A percentile compares a stretch with the other conserved stretches of the same genome.
These are phyloP conservation scores for Simplicillium aogashimaense DNA, from an alignment of 2,329 filamentous ascomycete genomes.

Conservation along the genomic window DNA sequence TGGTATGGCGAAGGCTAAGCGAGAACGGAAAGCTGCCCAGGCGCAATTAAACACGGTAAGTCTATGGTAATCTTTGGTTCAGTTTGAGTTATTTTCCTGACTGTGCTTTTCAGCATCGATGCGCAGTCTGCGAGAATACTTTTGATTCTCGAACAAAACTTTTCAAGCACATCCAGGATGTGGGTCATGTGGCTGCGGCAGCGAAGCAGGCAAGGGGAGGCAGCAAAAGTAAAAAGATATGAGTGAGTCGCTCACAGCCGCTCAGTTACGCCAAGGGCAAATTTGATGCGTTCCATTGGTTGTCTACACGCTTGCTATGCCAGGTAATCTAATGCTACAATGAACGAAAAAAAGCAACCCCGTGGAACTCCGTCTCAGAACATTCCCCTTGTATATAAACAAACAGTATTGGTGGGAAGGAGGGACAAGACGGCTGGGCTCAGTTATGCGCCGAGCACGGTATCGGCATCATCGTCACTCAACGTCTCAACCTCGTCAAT, in stretches of 20 bases:
- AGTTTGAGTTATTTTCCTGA: background rate
- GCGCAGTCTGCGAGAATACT: constrained; percentile 30
- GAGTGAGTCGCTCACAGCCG: constrained; percentile 4
- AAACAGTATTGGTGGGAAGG: no score
- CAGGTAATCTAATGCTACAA: no score
- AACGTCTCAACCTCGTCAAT: constrained; percentile 86
- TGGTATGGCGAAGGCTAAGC: constrained; percentile 41
- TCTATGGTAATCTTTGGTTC: constrained; percentile 4
- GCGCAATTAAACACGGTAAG: constrained; percentile 24
- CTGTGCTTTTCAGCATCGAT: constrained; percentile 23
- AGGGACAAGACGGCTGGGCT: no score
- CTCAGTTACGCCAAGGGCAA: no score
- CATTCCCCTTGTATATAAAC: no score
- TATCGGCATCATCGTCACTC: constrained; percentile 56
- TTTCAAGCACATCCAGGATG: constrained; percentile 61
- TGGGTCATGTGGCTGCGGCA: constrained; percentile 51
- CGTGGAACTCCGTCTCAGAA: no score
- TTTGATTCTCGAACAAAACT: constrained; percentile 59
- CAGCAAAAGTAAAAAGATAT: constrained; percentile 27
- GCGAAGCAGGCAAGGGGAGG: constrained; percentile 11
- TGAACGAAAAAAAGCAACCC: no score
- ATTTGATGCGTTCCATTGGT: no score
- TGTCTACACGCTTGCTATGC: no score
- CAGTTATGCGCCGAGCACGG: constrained; percentile 18
- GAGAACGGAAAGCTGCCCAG: constrained; percentile 35